A percentile compares a stretch with the other conserved stretches of the same genome.
Conservation (phyloP, 768 basidiomycete species). For the Tulasnella sp. region DNA sequence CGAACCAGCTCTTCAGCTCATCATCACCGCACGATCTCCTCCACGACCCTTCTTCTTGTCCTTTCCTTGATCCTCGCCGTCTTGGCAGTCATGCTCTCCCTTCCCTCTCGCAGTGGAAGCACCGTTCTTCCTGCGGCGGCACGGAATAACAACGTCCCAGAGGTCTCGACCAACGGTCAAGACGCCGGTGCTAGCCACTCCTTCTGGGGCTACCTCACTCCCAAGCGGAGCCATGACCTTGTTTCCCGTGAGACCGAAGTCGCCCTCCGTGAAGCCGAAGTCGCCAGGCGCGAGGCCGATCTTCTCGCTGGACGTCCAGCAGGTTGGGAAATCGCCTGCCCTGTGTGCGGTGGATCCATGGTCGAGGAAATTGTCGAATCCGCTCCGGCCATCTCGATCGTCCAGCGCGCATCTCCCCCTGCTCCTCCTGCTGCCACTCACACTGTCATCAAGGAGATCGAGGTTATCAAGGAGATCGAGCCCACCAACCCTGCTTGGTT, state of each 20-base stretch:
- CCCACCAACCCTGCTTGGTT: slow-evolving; percentile 75
- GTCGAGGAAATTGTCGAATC: slow-evolving; percentile 40
- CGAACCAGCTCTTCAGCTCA: slow-evolving; percentile 45
- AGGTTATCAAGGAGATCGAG: slow-evolving; percentile 63
- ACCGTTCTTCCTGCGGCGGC: slow-evolving; percentile 73
- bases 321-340: slow-evolving; percentile 41
- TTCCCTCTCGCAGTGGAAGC: slow-evolving; percentile 65
- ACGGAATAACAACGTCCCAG: slow-evolving; percentile 13
- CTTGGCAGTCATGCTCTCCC: slow-evolving; percentile 83
- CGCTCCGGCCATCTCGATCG: slow-evolving; percentile 34
- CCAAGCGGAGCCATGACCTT: slow-evolving; percentile 73
- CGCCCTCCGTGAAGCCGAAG: slow-evolving; percentile 77
- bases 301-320: slow-evolving; percentile 75
- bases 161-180: background rate
- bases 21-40: slow-evolving; percentile 79
- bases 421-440: slow-evolving; percentile 28
- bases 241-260: slow-evolving; percentile 72
- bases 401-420: slow-evolving; percentile 35
- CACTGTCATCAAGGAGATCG: slow-evolving; percentile 55
- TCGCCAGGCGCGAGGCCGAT: slow-evolving; percentile 82
- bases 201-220: slow-evolving; percentile 65
- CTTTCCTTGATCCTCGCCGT: slow-evolving; percentile 80
- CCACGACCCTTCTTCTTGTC: slow-evolving; percentile 79
- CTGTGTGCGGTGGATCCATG: slow-evolving; percentile 22
- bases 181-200: slow-evolving; percentile 35